Conservation (phyloP, 345 rosid species). For the Gossypium longicalyx region DNA sequence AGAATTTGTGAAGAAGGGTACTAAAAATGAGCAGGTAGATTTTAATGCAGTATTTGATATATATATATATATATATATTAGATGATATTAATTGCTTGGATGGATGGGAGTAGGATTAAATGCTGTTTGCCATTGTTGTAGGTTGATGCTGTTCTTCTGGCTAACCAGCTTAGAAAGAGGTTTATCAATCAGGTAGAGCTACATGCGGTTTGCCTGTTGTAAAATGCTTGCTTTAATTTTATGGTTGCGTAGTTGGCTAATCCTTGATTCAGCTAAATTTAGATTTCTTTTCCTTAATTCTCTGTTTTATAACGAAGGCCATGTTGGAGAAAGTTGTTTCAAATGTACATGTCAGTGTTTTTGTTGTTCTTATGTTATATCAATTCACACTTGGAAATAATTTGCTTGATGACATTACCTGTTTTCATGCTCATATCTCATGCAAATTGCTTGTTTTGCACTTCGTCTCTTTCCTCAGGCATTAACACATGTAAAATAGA, state of each 20-base stretch:
- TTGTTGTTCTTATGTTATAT: background rate
- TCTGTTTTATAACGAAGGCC: background rate
- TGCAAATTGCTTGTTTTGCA: background rate
- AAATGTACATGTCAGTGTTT: background rate
- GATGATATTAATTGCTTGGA: background rate
- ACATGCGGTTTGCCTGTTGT: background rate
- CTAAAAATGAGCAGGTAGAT: constrained; percentile 75
- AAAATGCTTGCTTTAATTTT: background rate
- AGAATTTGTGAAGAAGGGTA: constrained; percentile 91
- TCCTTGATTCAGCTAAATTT: background rate
- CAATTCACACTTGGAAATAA: background rate
- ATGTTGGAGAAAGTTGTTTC: background rate
- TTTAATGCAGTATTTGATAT: constrained; percentile 13
- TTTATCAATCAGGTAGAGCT: constrained; percentile 64
- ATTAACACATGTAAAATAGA: background rate
- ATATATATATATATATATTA: background rate
- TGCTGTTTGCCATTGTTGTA: constrained; percentile 19
- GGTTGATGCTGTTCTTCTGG: constrained; percentile 90
- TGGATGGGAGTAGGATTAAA: constrained; percentile 2
- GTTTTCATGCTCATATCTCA: background rate
- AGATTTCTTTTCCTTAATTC: background rate
- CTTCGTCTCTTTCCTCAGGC: background rate
- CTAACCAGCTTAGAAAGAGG: constrained; percentile 74
- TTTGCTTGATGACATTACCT: background rate
- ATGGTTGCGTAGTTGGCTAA: background rate